Evolutionary conservation across 441 rosid species (phyloP).

Genomic region (Brassica hybrid): DNA sequence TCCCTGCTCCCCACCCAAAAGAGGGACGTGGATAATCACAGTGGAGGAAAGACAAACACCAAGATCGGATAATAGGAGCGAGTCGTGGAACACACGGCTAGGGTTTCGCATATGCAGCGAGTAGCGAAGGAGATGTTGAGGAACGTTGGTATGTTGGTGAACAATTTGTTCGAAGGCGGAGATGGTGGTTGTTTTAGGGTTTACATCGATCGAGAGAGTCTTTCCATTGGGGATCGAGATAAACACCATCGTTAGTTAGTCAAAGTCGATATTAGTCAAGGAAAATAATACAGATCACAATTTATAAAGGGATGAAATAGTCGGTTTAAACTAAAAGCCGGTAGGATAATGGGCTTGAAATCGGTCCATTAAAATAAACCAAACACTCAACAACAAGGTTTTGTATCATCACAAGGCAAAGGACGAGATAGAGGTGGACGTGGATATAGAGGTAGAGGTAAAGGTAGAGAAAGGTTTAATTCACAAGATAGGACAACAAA

Average conservation of each 20-base stretch:
- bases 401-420: too few species aligned
- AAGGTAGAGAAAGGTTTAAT: too few species aligned
- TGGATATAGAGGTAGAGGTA: too few species aligned
- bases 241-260: constrained; percentile 59
- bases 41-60: constrained; percentile 58
- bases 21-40: constrained; percentile 61
- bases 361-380: too few species aligned
- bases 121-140: constrained; percentile 49
- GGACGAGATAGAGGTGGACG: too few species aligned
- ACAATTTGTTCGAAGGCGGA: constrained; percentile 54
- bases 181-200: constrained; percentile 64
- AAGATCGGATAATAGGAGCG: constrained; percentile 49
- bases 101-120: constrained; percentile 43
- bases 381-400: too few species aligned
- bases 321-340: too few species aligned
- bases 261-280: not conserved
- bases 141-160: constrained; percentile 49
- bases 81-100: not conserved
- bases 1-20: constrained; percentile 58
- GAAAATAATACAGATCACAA: not conserved
- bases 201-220: constrained; percentile 54
- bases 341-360: too few species aligned
- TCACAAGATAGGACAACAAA: too few species aligned
- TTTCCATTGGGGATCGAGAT: constrained; percentile 56
- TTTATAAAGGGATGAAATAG: too few species aligned